Base-by-base conservation (phyloP, 2,329 filamentous ascomycete species). In the Neofusicoccum sp. region DNA sequence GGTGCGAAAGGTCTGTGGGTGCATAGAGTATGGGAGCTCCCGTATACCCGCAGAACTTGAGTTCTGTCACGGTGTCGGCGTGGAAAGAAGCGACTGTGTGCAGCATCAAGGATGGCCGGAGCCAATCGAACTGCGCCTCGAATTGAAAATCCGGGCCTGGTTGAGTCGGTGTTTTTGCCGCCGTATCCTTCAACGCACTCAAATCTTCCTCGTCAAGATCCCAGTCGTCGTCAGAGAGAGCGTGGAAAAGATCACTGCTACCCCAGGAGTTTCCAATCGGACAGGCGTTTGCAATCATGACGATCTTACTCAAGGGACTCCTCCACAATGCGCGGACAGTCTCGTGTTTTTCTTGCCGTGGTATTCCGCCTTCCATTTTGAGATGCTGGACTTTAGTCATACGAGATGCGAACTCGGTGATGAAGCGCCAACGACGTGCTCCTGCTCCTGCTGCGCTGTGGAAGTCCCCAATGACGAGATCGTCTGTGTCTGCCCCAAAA, bases 21-120 rank as follows among this genome's bases (percentile, higher is more conserved):
- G 70, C 49, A 4, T 76, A 77, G 34, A 81, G 73, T 1, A 79
- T 71, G 0, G 79, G 76, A 12, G 76, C 73, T 41, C 80, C 79
- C 56, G 76, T 76, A 68, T 80, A 81, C 37, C 80, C 80, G 63
- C 80, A 82, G 47, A 82, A 77, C 64, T 82, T 82, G 54, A 82
- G 74, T 65, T 81, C 79, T 22, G 73, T 73, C 12, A 81, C 65
- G 1, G 76, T 80, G 7, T 64, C 65, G 5, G 76, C 74, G 64
- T 80, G 77, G 64, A 76, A 74, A 0, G 76, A 70, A 6, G 78
- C 78, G 8, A 81, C 71, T 0, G 74, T 79, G 64, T 79, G 73
- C 1, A 81, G 71, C 58, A 82, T 73, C 0, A 79, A 77, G 3
- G 75, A 69, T 22, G 69, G 65, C 4, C 70, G 64, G 2, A 71